phyloP scores from a whole-genome alignment of 2,329 filamentous ascomycete species.

The Fonsecaea nubica region DNA sequence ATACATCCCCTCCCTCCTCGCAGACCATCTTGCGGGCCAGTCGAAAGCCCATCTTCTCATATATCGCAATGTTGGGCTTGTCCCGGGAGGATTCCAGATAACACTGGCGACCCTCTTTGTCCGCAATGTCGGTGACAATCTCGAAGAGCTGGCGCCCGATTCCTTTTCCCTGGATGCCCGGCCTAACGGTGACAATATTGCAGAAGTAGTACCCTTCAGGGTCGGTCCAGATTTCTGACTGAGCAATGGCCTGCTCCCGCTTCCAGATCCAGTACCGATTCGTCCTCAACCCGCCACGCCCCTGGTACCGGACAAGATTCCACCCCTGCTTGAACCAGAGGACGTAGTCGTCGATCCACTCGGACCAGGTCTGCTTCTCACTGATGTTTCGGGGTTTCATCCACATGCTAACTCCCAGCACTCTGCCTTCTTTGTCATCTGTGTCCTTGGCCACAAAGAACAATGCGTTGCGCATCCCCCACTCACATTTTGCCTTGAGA shows the following conservation, averaged over 20 bases:
- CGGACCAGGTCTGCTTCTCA: slow-evolving; percentile 63
- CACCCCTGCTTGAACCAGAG: slow-evolving; percentile 69
- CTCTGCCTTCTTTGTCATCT: slow-evolving; percentile 49
- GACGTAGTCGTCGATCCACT: slow-evolving; percentile 69
- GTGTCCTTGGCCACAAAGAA: slow-evolving; percentile 73
- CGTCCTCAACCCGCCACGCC: slow-evolving; percentile 71
- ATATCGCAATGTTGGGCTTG: slow-evolving; percentile 73
- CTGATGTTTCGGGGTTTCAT: slow-evolving; percentile 61
- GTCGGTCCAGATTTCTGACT: slow-evolving; percentile 69
- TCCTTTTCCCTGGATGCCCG: slow-evolving; percentile 69
- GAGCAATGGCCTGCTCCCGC: slow-evolving; percentile 65
- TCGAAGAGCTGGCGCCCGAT: slow-evolving; percentile 70
- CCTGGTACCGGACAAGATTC: slow-evolving; percentile 70
- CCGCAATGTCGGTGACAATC: slow-evolving; percentile 67
- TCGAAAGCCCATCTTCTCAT: slow-evolving; percentile 72
- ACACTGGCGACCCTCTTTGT: slow-evolving; percentile 68
- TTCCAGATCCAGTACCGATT: slow-evolving; percentile 77
- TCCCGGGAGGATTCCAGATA: slow-evolving; percentile 75
- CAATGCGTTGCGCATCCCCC: slow-evolving; percentile 72
- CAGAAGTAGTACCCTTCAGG: slow-evolving; percentile 75
- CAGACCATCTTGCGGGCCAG: slow-evolving; percentile 70
- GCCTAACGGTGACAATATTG: slow-evolving; percentile 74
- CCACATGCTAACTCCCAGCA: slow-evolving; percentile 77
- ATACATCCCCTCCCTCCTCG: slow-evolving; percentile 65
- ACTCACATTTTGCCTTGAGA: slow-evolving; percentile 69